phyloP scores from a whole-genome alignment of 2,329 filamentous ascomycete genomes.

The Paecilomyces dactylethromorphus region DNA sequence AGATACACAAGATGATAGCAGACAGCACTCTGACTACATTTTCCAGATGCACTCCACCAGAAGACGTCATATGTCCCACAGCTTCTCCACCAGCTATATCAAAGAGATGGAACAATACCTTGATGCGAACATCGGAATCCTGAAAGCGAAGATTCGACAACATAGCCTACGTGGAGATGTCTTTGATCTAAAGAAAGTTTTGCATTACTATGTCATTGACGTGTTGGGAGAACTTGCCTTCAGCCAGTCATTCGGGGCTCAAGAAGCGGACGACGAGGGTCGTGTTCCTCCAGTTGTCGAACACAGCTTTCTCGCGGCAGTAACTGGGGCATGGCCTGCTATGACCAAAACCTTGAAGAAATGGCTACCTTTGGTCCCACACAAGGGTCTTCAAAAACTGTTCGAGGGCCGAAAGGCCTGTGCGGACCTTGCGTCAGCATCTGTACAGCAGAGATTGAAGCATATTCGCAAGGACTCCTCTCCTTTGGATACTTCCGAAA shows the following conservation, averaged over 20 bases:
- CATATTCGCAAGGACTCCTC: background rate
- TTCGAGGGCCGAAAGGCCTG: constrained; percentile 13
- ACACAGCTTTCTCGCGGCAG: constrained; percentile 25
- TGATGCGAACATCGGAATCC: constrained; percentile 22
- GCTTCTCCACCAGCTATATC: constrained; percentile 25
- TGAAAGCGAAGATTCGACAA: constrained; percentile 15
- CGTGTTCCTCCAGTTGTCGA: constrained; percentile 26
- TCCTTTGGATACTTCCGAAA: constrained; percentile 3
- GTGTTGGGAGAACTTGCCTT: constrained; percentile 9
- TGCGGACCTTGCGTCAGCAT: constrained; percentile 2
- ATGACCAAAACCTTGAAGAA: constrained; percentile 19
- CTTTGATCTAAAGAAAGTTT: constrained; percentile 25
- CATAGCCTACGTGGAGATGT: constrained; percentile 5
- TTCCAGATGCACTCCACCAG: background rate
- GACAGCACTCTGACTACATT: too few species aligned
- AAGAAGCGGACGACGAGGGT: constrained; percentile 18
- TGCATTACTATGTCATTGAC: constrained; percentile 10
- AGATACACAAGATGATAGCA: background rate
- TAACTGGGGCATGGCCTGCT: constrained; percentile 19
- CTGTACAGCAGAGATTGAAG: background rate
- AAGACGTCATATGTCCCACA: constrained; percentile 20
- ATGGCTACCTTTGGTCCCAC: constrained; percentile 16
- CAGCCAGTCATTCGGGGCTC: constrained; percentile 24
- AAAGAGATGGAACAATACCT: constrained; percentile 31
- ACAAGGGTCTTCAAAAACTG: constrained; percentile 11